Percentiles rank a stretch among this genome's conserved stretches.
Evolutionary conservation across 495 filamentous ascomycete species (phyloP).

Genomic region (Penicillium herquei): DNA sequence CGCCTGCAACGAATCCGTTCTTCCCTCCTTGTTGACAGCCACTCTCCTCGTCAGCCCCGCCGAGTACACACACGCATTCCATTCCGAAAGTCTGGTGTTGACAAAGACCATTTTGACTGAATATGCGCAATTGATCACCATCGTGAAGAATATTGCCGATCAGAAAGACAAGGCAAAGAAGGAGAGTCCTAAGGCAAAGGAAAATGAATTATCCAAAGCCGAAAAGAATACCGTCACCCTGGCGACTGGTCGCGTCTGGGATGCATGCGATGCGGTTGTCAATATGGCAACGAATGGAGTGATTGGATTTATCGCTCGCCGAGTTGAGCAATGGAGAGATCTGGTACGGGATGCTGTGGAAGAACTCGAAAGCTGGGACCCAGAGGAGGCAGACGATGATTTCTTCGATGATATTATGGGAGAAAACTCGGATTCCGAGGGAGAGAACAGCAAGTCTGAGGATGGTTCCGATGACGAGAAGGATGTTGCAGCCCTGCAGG

Average conservation of each 20-base stretch:
- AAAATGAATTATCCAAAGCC: constrained; percentile 23
- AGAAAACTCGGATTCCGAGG: constrained; percentile 40
- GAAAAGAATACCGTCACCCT: constrained; percentile 41
- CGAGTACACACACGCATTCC: constrained; percentile 57
- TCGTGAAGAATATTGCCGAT: constrained; percentile 30
- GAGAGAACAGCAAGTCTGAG: constrained; percentile 38
- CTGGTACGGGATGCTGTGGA: constrained; percentile 75
- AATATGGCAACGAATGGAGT: constrained; percentile 63
- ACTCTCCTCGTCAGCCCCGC: constrained; percentile 59
- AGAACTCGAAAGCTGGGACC: constrained; percentile 83
- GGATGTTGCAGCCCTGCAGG: constrained; percentile 29
- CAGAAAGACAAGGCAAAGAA: constrained; percentile 24
- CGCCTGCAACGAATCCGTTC: constrained; percentile 60
- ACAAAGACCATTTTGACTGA: constrained; percentile 38
- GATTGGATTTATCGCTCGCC: constrained; percentile 56
- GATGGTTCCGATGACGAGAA: constrained; percentile 24
- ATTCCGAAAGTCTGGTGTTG: constrained; percentile 46
- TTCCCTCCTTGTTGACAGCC: constrained; percentile 70
- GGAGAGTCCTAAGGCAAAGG: constrained; percentile 21
- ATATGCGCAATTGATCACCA: constrained; percentile 33
- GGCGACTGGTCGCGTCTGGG: constrained; percentile 52
- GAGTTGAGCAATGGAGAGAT: constrained; percentile 65
- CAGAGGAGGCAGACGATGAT: constrained; percentile 58
- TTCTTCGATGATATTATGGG: constrained; percentile 46
- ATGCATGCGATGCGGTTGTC: constrained; percentile 70